Percentiles rank a stretch among this genome's conserved stretches.
phyloP scores from a whole-genome alignment of 805 yeast genomes.

The Ogataea saltuana region DNA sequence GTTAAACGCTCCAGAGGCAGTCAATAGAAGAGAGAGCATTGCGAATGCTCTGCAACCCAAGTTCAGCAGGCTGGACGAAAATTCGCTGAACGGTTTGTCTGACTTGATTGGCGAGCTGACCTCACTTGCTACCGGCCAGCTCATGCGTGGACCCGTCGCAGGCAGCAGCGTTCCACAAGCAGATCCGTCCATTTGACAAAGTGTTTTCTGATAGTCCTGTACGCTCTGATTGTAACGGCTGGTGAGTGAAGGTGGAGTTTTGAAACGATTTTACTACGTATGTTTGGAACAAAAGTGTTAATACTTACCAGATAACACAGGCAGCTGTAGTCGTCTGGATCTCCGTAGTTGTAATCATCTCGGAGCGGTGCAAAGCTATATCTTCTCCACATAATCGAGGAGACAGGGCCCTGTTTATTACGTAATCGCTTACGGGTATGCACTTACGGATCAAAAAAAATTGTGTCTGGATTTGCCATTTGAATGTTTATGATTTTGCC shows the following conservation, averaged over 20 bases:
- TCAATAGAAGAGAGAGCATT: constrained; percentile 6
- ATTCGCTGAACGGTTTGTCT: constrained; percentile 18
- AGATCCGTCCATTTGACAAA: too few relatives aligned
- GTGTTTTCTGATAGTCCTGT: too few relatives aligned
- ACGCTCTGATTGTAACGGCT: too few relatives aligned
- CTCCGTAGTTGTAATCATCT: too few relatives aligned
- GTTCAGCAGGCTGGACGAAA: constrained; percentile 10
- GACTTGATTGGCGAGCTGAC: constrained; percentile 14
- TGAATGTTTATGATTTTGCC: constrained; percentile 3
- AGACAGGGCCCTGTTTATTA: not conserved
- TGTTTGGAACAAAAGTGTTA: too few relatives aligned
- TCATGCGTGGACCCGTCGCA: too few relatives aligned
- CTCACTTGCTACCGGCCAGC: constrained; percentile 3
- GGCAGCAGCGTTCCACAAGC: too few relatives aligned
- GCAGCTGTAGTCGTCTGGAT: not conserved
- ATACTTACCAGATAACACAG: not conserved
- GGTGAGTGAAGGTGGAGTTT: too few relatives aligned
- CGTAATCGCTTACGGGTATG: not conserved
- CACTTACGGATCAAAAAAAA: not conserved
- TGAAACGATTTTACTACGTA: too few relatives aligned
- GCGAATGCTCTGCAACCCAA: constrained; percentile 7
- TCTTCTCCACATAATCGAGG: too few relatives aligned
- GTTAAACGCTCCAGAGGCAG: constrained; percentile 4
- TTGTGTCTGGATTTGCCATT: constrained; percentile 13
- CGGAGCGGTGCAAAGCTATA: too few relatives aligned